phyloP scores from a whole-genome alignment of 108 stramenopile species.

The Nitzschia palea region DNA sequence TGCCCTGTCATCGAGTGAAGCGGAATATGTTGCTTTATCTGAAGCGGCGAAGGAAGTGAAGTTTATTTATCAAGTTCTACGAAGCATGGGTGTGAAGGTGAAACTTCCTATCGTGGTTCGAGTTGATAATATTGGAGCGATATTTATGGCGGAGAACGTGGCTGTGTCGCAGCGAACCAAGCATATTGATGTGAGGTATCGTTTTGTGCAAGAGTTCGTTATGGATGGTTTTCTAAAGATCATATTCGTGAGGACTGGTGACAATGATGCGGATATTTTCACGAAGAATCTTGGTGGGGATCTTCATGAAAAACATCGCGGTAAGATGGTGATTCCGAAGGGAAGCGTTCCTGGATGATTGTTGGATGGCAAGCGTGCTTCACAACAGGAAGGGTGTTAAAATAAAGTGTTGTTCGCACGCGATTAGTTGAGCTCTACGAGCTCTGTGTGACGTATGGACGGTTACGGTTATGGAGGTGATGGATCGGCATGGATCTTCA shows the following conservation, averaged over 20 bases:
- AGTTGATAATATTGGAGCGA: conserved; percentile 26
- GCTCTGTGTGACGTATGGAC: too few relatives aligned
- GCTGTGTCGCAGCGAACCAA: neutral
- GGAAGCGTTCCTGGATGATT: too few relatives aligned
- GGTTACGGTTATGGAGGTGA: too few relatives aligned
- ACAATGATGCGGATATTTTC: neutral
- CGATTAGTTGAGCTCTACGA: too few relatives aligned
- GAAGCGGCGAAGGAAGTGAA: conserved; percentile 9
- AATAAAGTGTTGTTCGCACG: too few relatives aligned
- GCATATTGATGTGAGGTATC: neutral
- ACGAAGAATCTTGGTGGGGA: neutral
- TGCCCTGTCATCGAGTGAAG: neutral
- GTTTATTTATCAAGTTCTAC: neutral
- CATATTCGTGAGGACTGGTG: neutral
- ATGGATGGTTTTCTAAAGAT: conserved; percentile 2
- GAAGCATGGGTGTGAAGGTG: conserved; percentile 23
- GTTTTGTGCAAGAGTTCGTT: neutral
- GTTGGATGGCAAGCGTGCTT: too few relatives aligned
- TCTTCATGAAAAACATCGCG: neutral
- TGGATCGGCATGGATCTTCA: too few relatives aligned
- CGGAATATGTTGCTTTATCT: neutral
- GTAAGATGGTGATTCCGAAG: too few relatives aligned
- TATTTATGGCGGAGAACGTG: conserved; percentile 11
- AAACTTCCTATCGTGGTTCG: conserved; percentile 31
- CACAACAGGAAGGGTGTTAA: too few relatives aligned